These are phyloP conservation scores for Rhododendron kiyosumense DNA, from an alignment of 148 eudicot genomes.

Conservation along the genomic window DNA sequence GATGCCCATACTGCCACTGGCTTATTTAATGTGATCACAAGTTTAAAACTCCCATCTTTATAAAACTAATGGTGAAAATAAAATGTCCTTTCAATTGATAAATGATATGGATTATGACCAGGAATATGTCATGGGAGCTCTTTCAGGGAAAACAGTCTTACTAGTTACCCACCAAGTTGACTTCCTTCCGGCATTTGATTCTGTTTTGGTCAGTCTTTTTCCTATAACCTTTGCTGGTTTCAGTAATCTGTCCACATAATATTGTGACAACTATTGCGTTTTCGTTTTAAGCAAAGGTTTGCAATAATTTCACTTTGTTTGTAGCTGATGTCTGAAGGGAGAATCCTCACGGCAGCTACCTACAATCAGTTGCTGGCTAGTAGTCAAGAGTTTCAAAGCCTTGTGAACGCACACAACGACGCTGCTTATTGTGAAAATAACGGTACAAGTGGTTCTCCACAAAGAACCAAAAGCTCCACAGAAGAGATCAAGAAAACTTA, in stretches of 20 bases:
- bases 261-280: background rate
- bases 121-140: constrained; percentile 87
- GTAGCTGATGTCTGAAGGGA: constrained; percentile 89
- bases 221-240: background rate
- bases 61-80: background rate
- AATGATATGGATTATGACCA: constrained; percentile 22
- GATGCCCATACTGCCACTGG: constrained; percentile 94
- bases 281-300: background rate
- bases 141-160: constrained; percentile 71
- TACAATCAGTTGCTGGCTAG: constrained; percentile 53
- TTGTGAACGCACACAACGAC: constrained; percentile 86
- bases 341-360: constrained; percentile 58
- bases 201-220: constrained; percentile 61
- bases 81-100: background rate
- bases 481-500: constrained; percentile 39
- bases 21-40: constrained; percentile 57
- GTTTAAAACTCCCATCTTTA: background rate
- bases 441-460: constrained; percentile 22
- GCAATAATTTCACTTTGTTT: background rate
- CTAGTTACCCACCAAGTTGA: constrained; percentile 98
- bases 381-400: constrained; percentile 63
- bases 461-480: constrained; percentile 18
- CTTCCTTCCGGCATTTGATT: constrained; percentile 87
- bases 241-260: background rate
- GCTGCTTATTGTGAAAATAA: constrained; percentile 61